Conservation (phyloP, 1,284 basidiomycete genomes). For the Stygiomarasmius scandens region DNA sequence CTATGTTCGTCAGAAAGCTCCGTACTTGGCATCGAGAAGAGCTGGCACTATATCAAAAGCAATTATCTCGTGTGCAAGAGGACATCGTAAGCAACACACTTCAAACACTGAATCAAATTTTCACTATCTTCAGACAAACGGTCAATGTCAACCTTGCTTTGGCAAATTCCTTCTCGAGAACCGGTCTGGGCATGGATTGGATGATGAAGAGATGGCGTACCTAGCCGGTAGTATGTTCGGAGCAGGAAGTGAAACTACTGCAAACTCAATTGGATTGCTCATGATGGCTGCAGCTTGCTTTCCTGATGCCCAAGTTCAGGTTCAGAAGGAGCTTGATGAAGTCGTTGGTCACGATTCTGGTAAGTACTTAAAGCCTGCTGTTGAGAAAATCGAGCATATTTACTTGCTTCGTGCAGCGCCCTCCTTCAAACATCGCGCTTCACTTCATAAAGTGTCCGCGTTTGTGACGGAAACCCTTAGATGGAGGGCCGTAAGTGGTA, state of each 20-base stretch:
- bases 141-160: neutral
- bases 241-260: neutral
- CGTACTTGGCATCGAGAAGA: neutral
- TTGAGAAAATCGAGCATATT: too few species aligned
- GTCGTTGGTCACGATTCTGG: slow-evolving; percentile 56
- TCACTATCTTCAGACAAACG: neutral
- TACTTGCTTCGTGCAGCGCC: too few species aligned
- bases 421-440: neutral
- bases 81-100: neutral
- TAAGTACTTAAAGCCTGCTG: too few species aligned
- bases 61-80: neutral
- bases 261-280: slow-evolving; percentile 23
- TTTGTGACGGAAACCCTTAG: neutral
- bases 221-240: neutral
- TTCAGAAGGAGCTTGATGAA: slow-evolving; percentile 62
- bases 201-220: neutral
- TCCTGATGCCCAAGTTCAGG: slow-evolving; percentile 53
- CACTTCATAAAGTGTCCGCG: neutral
- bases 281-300: slow-evolving; percentile 59
- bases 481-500: neutral
- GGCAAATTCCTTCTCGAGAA: neutral
- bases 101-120: neutral
- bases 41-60: neutral
- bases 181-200: neutral
- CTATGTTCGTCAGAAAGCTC: neutral